Base-by-base conservation (phyloP, 495 filamentous ascomycete genomes). In the Lasiosphaeria hispida region DNA sequence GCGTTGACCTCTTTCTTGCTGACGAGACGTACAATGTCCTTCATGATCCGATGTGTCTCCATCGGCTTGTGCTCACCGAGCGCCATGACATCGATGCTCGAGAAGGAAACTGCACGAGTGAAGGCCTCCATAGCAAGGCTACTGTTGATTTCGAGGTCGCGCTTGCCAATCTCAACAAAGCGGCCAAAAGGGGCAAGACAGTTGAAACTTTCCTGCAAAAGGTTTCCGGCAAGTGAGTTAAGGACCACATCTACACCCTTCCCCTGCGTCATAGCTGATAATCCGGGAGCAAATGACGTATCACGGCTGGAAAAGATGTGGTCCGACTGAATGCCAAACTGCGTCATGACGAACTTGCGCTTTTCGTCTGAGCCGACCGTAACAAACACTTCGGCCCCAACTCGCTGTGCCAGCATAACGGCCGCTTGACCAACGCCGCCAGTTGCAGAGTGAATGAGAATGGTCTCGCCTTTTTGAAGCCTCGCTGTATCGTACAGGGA, bases 401-500 rank as follows among this genome's bases (percentile, higher is more conserved):
- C 58, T 3, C 71, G 59, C 43, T 83, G 72, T 0, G 77, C 75
- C 1, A 88, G 59, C 48, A 77, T 72, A 33, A 88, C 77, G 0
- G 83, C 78, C 8, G 83, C 82, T 53, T 85, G 77, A 7, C 85
- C 85, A 0, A 86, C 74, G 23, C 77, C 80, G 18, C 82, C 81
- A 1, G 80, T 72, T 4, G 77, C 85, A 1, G 73, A 71, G 53
- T 87, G 82, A 23, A 89, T 83, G n/a, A 89, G 70, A 0, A 87
- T 75, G 0, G 62, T 72, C 53, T 87, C 86, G 57, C 39, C 84
- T 70, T 70, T 66, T 35, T 70, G 53, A 0, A 80, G 58, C 3
- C 68, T 48, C 0, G 69, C 79, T 4, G 68, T 63, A 13, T 77
- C 59, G 54, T 73, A 55, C 3, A 81, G 44, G 0, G 76, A 72